These are phyloP conservation scores for Psilocybe tampanensis DNA, from an alignment of 768 basidiomycete species.

Conservation along the genomic window DNA sequence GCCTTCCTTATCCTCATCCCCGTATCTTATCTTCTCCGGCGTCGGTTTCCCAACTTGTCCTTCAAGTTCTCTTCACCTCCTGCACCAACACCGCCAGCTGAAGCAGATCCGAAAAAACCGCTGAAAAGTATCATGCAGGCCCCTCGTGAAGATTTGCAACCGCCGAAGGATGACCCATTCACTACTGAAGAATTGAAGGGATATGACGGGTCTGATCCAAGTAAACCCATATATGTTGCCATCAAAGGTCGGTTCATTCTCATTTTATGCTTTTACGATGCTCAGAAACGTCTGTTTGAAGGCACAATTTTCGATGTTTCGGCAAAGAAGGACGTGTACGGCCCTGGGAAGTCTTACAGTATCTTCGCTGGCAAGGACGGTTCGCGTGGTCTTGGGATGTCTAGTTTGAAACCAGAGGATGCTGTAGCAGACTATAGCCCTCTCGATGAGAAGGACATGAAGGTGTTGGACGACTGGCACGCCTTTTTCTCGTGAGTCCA, in stretches of 20 bases:
- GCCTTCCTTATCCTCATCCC: constrained; percentile 17
- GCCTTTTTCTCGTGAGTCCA: constrained; percentile 78
- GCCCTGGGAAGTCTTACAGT: constrained; percentile 74
- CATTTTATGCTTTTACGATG: not conserved
- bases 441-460: constrained; percentile 70
- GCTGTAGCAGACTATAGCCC: constrained; percentile 85
- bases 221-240: constrained; percentile 83
- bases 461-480: constrained; percentile 89
- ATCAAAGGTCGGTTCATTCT: constrained; percentile 71
- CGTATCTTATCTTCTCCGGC: constrained; percentile 19
- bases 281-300: constrained; percentile 24
- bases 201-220: constrained; percentile 68
- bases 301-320: constrained; percentile 92
- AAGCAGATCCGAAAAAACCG: constrained; percentile 28
- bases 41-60: constrained; percentile 8
- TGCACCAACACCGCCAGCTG: constrained; percentile 19
- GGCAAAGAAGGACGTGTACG: constrained; percentile 86
- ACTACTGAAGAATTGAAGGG: constrained; percentile 65
- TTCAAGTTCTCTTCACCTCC: not conserved
- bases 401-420: constrained; percentile 82
- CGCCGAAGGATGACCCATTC: constrained; percentile 81
- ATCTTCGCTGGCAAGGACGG: constrained; percentile 96
- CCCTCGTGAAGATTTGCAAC: constrained; percentile 55
- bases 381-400: constrained; percentile 86
- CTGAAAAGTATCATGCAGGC: constrained; percentile 75